phyloP scores from a whole-genome alignment of 768 basidiomycete genomes.

The Termitomyces sp. region DNA sequence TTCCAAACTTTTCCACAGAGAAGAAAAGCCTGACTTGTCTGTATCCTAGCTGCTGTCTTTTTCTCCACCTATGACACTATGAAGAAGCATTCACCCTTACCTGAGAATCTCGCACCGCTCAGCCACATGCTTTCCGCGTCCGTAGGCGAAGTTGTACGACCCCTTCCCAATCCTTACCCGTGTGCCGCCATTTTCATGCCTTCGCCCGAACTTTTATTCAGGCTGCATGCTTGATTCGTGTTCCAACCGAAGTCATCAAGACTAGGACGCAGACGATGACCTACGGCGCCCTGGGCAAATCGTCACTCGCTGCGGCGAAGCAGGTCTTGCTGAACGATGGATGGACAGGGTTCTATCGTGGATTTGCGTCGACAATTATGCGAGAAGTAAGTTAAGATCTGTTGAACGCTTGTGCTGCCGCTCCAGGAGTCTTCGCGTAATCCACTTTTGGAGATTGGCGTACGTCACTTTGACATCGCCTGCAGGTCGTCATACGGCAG shows the following conservation, averaged over 20 bases:
- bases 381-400: conserved; percentile 34
- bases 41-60: conserved; percentile 80
- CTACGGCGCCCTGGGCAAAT: conserved; percentile 53
- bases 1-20: background rate
- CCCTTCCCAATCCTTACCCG: conserved; percentile 9
- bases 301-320: conserved; percentile 59
- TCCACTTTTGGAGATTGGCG: background rate
- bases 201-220: conserved; percentile 23
- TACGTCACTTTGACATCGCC: background rate
- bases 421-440: background rate
- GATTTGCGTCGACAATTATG: conserved; percentile 76
- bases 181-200: conserved; percentile 12
- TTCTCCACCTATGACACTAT: conserved; percentile 92
- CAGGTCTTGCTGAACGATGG: conserved; percentile 62
- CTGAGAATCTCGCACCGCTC: conserved; percentile 59
- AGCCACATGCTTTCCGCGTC: conserved; percentile 56
- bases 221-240: conserved; percentile 89
- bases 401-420: no score
- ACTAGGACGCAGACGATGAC: conserved; percentile 85
- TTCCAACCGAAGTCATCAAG: conserved; percentile 96
- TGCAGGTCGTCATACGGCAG: no score
- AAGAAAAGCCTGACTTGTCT: background rate
- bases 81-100: conserved; percentile 69
- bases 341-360: conserved; percentile 79
- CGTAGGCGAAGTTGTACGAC: conserved; percentile 52